A percentile compares a stretch with the other conserved stretches of the same genome.
These are phyloP conservation scores for Boletellus deceptivus DNA, from an alignment of 1,284 basidiomycete species.

Conservation along the genomic window DNA sequence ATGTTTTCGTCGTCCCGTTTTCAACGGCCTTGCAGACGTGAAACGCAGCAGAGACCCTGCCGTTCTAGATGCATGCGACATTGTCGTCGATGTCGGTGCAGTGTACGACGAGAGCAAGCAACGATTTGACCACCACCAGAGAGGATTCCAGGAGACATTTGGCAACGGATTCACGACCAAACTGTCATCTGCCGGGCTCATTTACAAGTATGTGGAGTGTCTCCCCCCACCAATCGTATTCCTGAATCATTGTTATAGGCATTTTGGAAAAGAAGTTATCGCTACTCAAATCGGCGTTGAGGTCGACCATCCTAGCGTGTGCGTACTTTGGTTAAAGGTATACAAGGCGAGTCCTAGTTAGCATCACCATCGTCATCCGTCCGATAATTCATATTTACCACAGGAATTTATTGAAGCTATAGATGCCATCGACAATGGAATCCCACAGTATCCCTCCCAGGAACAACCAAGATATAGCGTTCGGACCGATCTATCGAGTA, in stretches of 20 bases:
- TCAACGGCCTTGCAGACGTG: conserved; percentile 44
- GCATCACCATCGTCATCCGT: neutral
- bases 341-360: conserved; percentile 58
- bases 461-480: conserved; percentile 68
- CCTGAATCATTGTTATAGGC: conserved; percentile 46
- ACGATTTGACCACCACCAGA: conserved; percentile 96
- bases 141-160: conserved; percentile 89
- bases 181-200: conserved; percentile 88
- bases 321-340: conserved; percentile 83
- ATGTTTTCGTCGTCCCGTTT: neutral
- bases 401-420: conserved; percentile 93
- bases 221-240: conserved; percentile 1
- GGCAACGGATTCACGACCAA: conserved; percentile 86
- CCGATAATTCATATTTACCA: conserved; percentile 4
- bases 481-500: conserved; percentile 79
- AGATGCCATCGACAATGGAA: conserved; percentile 96
- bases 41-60: conserved; percentile 81
- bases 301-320: conserved; percentile 60
- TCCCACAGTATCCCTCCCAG: conserved; percentile 70
- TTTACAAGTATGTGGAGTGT: conserved; percentile 76
- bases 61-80: conserved; percentile 81
- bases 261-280: conserved; percentile 91
- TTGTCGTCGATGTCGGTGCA: conserved; percentile 98
- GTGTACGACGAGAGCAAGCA: conserved; percentile 80
- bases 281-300: conserved; percentile 57